phyloP scores from a whole-genome alignment of 129 eudicot genomes.

The Artemisia tridentata region DNA sequence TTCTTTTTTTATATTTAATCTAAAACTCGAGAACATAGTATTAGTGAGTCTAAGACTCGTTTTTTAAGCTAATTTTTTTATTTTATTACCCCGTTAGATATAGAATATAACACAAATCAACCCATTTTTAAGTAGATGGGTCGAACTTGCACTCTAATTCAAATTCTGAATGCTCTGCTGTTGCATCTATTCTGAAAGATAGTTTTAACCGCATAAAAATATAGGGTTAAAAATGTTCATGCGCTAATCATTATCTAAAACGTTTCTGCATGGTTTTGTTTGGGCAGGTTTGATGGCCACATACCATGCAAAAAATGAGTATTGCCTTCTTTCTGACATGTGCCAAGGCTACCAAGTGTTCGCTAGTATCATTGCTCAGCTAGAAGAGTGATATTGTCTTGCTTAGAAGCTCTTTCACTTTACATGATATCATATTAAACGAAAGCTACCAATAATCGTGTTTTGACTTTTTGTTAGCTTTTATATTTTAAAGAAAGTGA shows the following conservation, averaged over 20 bases:
- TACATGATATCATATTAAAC: background rate
- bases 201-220: background rate
- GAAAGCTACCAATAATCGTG: background rate
- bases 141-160: background rate
- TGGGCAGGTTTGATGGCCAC: constrained; percentile 81
- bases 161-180: background rate
- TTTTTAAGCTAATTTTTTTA: too few relatives aligned
- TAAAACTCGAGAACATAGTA: too few relatives aligned
- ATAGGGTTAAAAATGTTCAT: background rate
- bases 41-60: too few relatives aligned
- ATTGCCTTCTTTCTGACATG: constrained; percentile 91
- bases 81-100: too few relatives aligned
- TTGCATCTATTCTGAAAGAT: background rate
- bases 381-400: constrained; percentile 52
- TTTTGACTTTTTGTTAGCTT: background rate
- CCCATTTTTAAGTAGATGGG: background rate
- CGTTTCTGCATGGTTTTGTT: background rate
- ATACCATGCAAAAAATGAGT: constrained; percentile 96
- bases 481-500: too few relatives aligned
- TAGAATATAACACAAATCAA: too few relatives aligned
- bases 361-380: constrained; percentile 64
- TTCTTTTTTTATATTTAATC: too few relatives aligned
- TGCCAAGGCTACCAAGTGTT: constrained; percentile 89
- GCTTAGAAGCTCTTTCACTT: background rate
- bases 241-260: background rate